A percentile compares a stretch with the other conserved stretches of the same genome.
Conservation (phyloP, 108 stramenopile genomes). For the Skeletonema costatum region DNA sequence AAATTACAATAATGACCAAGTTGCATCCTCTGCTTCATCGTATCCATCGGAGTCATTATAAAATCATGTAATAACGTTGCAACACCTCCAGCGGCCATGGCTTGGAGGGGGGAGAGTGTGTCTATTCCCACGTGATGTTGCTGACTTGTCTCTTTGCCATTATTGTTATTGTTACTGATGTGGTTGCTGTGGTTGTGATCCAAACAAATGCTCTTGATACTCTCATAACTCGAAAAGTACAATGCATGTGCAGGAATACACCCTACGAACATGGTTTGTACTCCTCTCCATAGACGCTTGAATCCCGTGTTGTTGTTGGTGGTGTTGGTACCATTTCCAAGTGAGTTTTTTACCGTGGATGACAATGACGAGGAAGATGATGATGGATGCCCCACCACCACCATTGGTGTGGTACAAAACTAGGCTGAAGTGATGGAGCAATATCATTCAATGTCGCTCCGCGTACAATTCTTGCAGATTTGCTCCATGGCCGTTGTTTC, state of each 20-base stretch:
- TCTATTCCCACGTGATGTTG: conserved; percentile 15
- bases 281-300: conserved; percentile 94
- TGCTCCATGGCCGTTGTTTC: conserved; percentile 20
- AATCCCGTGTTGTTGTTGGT: conserved; percentile 38
- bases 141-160: neutral
- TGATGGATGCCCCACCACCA: neutral
- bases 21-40: conserved; percentile 99
- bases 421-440: conserved; percentile 1
- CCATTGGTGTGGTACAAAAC: conserved; percentile 12
- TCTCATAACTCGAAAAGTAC: conserved; percentile 95
- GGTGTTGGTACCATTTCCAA: neutral
- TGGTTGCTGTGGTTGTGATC: conserved; percentile 10
- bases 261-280: conserved; percentile 93
- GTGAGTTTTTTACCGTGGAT: neutral
- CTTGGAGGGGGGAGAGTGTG: conserved; percentile 27
- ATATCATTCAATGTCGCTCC: conserved; percentile 17
- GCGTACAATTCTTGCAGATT: conserved; percentile 3
- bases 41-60: conserved; percentile 97
- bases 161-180: neutral
- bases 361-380: too few relatives aligned
- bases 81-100: conserved; percentile 84
- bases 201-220: conserved; percentile 62
- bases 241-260: conserved; percentile 98
- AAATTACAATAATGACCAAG: conserved; percentile 93
- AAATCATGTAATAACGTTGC: conserved; percentile 93